Evolutionary conservation across 805 yeast species (phyloP), one percentile per base, ranked within the genome.

Genomic region (Citeromyces matritensis): DNA sequence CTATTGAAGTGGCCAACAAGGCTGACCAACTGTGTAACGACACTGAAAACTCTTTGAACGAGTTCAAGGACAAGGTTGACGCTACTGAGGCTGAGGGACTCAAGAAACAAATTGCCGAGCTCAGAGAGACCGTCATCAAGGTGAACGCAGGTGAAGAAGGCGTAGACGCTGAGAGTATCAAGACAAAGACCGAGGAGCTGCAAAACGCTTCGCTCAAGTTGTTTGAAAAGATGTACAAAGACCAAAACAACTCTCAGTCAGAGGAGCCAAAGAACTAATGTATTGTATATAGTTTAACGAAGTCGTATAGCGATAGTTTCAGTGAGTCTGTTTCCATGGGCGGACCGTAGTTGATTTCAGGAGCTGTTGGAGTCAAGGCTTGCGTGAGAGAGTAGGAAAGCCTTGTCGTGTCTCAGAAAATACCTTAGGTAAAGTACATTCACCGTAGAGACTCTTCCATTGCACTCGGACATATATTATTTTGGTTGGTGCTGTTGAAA

Each of bases 21-120:
- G 81, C 84, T 15, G 93, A 79, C 41, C 73, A 78, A 44, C 64
- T 78, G 32, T 71, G 84, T 42, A 76, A 79, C 45, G 98, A 91
- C 54, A 84, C 94, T 32, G 95, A 85, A 55, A 67, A 68, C 55
- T 88, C 95, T 7, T 60, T 91, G 39, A 61, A 62, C 41, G 94
- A 82, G 57, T 84, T 79, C 47, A 70, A 58, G 37, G 84, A 76
- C 43, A 67, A 61, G 48, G 54, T 68, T 32, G 72, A 63, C 49
- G 58, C 58, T 41, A 60, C 57, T 32, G 64, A 68, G 48, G 58
- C 58, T 34, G 61, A 65, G 41, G 57, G 53, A 46, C 62, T 70
- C 29, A 61, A 61, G 57, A 69, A 60, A 47, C 60, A 63, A 50
- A 67, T 79, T 43, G 49, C 64, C 35, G 60, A 69, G 37, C 60